Percentiles rank a stretch among this genome's conserved stretches.
Evolutionary conservation across 768 basidiomycete genomes (phyloP).

Genomic region (Suillus spraguei): DNA sequence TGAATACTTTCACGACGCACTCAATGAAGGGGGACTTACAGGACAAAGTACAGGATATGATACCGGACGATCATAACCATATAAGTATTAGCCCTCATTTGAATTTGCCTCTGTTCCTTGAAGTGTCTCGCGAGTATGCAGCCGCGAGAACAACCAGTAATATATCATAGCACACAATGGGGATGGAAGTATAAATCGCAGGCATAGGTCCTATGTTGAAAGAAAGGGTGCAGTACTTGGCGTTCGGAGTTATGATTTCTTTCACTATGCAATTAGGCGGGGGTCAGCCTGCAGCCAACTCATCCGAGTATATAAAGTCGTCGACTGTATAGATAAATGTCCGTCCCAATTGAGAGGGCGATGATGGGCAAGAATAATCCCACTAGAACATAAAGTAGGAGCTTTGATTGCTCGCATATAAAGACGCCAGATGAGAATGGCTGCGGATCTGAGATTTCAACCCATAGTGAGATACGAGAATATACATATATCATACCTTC

Average conservation of each 20-base stretch:
- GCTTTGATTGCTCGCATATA: background rate
- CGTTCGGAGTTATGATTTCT: background rate
- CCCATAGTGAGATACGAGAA: background rate
- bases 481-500: slow-evolving; percentile 5
- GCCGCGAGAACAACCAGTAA: background rate
- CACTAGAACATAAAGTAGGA: background rate
- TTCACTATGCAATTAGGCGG: background rate
- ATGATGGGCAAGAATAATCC: background rate
- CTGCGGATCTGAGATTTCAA: background rate
- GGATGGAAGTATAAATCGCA: slow-evolving; percentile 1
- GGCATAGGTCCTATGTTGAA: background rate
- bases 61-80: background rate
- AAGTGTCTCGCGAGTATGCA: background rate
- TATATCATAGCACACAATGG: slow-evolving; percentile 1
- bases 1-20: background rate
- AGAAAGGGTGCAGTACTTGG: background rate
- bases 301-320: too few species aligned
- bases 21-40: background rate
- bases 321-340: slow-evolving; percentile 4
- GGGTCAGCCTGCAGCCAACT: background rate
- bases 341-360: background rate
- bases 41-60: background rate
- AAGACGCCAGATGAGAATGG: slow-evolving; percentile 6
- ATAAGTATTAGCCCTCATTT: background rate
- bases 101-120: background rate